Evolutionary conservation across 257 asterid genomes (phyloP), one percentile per base, ranked within the genome.

Genomic region (Petunia axillaris): DNA sequence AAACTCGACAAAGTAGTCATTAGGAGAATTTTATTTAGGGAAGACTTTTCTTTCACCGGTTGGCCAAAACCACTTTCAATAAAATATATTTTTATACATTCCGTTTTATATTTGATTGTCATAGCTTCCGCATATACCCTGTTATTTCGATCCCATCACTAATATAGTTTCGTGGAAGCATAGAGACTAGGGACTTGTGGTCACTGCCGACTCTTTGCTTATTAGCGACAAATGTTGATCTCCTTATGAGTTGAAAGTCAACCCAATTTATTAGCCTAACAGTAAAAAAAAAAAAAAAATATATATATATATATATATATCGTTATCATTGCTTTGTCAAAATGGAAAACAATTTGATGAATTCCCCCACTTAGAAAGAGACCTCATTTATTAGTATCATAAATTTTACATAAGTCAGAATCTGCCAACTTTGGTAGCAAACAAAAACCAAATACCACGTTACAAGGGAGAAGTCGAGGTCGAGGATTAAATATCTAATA

Each of bases 311-410:
- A 25, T 25, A 25, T 25, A 25, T 25, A 16, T 4, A 70, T 25
- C 9, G 36, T 25, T 55, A 15, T 14, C 9, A 68, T 38, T 1
- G 10, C 14, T 70, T 70, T 2, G 8, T 16, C 77, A 9, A 70
- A 44, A 46, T 70, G 58, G 46, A 41, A 48, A 70, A 70, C 59
- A 48, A 46, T 48, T 44, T 70, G 8, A 70, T 46, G 58, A 70
- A 44, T 44, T 25, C 46, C 35, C 76, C 16, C 44, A 40, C 59
- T 44, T 46, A 44, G 41, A 70, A 4, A 70, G 35, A 2, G 2
- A 68, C 64, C 37, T 43, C 41, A 44, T 46, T 16, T 44, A 44
- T 44, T 67, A 55, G 6, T 55, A 67, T 66, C 6, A 43, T 38
- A 67, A 46, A 48, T n/a, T 70, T 25, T 25, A 25, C 25, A 25